Conservation (phyloP, 1,284 basidiomycete species). For the Heterobasidion annosum region DNA sequence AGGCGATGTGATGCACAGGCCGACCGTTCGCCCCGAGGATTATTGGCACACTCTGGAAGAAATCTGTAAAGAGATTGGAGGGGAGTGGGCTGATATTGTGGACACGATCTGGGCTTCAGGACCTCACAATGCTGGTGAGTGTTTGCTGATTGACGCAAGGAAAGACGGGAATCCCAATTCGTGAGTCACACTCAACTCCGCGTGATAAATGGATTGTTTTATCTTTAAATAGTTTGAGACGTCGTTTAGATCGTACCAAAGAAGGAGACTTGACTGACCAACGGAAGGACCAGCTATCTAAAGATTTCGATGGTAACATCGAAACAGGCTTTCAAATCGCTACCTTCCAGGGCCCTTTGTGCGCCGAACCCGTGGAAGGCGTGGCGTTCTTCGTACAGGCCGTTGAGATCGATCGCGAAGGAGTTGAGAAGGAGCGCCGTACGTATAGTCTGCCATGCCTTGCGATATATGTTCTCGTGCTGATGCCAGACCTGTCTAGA, state of each 20-base stretch:
- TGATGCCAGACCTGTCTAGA: constrained; percentile 30
- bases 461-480: background rate
- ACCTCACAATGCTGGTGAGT: constrained; percentile 81
- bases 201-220: constrained; percentile 9
- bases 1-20: constrained; percentile 49
- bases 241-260: constrained; percentile 32
- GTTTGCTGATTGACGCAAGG: constrained; percentile 75
- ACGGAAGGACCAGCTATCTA: constrained; percentile 13
- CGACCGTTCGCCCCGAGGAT: constrained; percentile 61
- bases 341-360: constrained; percentile 89
- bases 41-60: constrained; percentile 77
- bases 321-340: constrained; percentile 96
- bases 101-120: constrained; percentile 90
- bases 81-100: constrained; percentile 73
- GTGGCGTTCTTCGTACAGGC: constrained; percentile 87
- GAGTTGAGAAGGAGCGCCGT: constrained; percentile 59
- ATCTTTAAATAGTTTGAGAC: constrained; percentile 26
- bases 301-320: constrained; percentile 74
- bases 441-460: constrained; percentile 13
- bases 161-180: constrained; percentile 35
- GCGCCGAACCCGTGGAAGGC: constrained; percentile 92
- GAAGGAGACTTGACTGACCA: constrained; percentile 14
- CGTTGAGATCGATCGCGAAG: constrained; percentile 54
- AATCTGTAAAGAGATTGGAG: constrained; percentile 61
- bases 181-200: constrained; percentile 32